A percentile compares a stretch with the other conserved stretches of the same genome.
Conservation (phyloP, 257 asterid species). For the Solanum microdontum region DNA sequence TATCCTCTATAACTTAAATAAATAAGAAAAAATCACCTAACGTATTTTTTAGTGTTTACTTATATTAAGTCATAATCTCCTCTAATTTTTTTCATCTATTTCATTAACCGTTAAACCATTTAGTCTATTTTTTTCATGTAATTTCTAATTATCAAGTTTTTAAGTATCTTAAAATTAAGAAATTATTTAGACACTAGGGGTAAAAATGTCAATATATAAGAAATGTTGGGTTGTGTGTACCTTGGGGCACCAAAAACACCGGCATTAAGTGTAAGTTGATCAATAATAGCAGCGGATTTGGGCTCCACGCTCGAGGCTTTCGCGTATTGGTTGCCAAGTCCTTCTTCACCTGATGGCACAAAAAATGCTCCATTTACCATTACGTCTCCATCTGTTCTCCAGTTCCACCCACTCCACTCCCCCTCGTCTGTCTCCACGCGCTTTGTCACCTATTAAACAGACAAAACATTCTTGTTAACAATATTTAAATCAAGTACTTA, state of each 20-base stretch:
- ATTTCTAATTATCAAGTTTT: not conserved
- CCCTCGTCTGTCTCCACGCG: slow-evolving; percentile 45
- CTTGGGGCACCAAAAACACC: slow-evolving; percentile 65
- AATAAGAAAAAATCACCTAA: not conserved
- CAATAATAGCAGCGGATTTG: slow-evolving; percentile 32
- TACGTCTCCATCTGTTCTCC: slow-evolving; percentile 60
- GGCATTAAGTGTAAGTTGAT: slow-evolving; percentile 55
- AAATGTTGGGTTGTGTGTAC: not conserved
- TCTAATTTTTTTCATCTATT: not conserved
- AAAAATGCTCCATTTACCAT: slow-evolving; percentile 57
- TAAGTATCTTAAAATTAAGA: not conserved
- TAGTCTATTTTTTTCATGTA: not conserved
- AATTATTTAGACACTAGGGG: not conserved
- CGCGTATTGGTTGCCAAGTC: slow-evolving; percentile 35
- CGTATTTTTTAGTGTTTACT: not conserved
- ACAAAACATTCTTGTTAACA: not conserved
- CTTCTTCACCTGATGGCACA: slow-evolving; percentile 55
- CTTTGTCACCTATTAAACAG: slow-evolving; percentile 36
- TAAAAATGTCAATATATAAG: not conserved
- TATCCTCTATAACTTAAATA: not conserved
- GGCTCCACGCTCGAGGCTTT: slow-evolving; percentile 43
- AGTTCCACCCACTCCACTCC: slow-evolving; percentile 50
- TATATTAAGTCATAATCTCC: not conserved
- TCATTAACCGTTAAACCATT: not conserved
- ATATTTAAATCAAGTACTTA: not conserved